These are phyloP conservation scores for Saccharomycopsis sp. DNA, from an alignment of 805 yeast genomes.

Conservation along the genomic window DNA sequence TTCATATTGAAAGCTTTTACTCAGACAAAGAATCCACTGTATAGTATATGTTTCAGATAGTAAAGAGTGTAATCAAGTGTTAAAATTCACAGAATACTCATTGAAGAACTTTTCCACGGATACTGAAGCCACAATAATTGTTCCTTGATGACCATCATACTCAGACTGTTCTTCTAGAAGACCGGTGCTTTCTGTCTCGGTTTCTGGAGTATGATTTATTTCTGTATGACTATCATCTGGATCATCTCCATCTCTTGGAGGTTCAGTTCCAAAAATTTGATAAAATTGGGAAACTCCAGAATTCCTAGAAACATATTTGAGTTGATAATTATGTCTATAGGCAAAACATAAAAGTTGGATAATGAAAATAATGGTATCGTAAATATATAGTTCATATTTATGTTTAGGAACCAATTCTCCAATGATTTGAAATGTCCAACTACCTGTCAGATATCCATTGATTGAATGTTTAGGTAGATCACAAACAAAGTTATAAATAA, in stretches of 20 bases:
- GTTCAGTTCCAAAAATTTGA: too few relatives aligned
- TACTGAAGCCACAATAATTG: slow-evolving; percentile 6
- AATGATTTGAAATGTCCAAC: slow-evolving; percentile 12
- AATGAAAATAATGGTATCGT: slow-evolving; percentile 11
- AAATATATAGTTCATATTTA: slow-evolving; percentile 8
- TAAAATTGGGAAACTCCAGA: neutral
- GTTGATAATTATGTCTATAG: neutral
- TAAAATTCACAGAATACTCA: too few relatives aligned
- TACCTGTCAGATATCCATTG: slow-evolving; percentile 9
- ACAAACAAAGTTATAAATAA: slow-evolving; percentile 1
- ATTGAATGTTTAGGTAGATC: slow-evolving; percentile 4
- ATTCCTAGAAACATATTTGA: neutral
- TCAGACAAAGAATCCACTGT: too few relatives aligned
- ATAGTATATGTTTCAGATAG: too few relatives aligned
- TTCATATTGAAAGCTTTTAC: too few relatives aligned
- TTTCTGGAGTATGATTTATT: neutral
- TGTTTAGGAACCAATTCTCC: slow-evolving; percentile 10
- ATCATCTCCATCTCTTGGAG: too few relatives aligned
- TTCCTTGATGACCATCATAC: slow-evolving; percentile 14
- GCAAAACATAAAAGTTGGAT: slow-evolving; percentile 6
- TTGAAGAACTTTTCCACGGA: too few relatives aligned
- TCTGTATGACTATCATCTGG: neutral
- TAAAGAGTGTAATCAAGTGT: too few relatives aligned
- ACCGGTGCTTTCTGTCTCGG: slow-evolving; percentile 1
- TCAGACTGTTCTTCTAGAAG: neutral